These are phyloP conservation scores for Chloranthus sessilifolius DNA, from an alignment of 164 flowering plant species.

Conservation along the genomic window DNA sequence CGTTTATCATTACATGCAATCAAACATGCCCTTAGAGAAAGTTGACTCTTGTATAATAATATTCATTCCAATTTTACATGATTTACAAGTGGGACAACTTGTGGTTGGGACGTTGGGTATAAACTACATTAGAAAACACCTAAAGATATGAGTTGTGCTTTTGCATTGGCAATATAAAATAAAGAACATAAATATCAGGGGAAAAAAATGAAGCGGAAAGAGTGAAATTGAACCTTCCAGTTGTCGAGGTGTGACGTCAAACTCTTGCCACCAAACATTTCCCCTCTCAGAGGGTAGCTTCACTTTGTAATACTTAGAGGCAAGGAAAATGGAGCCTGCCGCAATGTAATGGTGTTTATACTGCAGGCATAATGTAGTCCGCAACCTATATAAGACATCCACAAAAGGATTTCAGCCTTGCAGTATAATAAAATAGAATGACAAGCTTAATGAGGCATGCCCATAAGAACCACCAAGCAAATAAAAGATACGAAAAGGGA, in stretches of 20 bases:
- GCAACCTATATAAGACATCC: conserved; percentile 37
- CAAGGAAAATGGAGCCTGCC: conserved; percentile 65
- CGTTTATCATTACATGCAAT: too few species aligned
- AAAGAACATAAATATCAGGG: background rate
- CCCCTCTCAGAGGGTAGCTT: conserved; percentile 47
- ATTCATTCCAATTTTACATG: too few species aligned
- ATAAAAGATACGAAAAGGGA: background rate
- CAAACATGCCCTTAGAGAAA: too few species aligned
- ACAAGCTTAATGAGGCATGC: background rate
- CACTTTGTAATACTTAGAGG: conserved; percentile 53
- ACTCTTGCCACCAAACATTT: conserved; percentile 65
- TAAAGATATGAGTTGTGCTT: background rate
- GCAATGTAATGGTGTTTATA: conserved; percentile 72
- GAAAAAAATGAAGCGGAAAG: conserved; percentile 1
- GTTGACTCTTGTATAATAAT: too few species aligned
- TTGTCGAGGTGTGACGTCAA: conserved; percentile 52
- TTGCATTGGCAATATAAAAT: too few species aligned
- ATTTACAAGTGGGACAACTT: too few species aligned
- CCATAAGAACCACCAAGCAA: background rate
- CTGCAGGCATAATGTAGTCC: conserved; percentile 62
- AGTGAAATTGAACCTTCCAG: conserved; percentile 41
- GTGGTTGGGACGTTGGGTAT: too few species aligned
- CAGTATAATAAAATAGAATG: background rate
- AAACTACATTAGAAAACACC: background rate
- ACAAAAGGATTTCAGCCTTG: background rate